Evolutionary conservation across 495 filamentous ascomycete genomes (phyloP).

Genomic region (Penicillium argentinense): DNA sequence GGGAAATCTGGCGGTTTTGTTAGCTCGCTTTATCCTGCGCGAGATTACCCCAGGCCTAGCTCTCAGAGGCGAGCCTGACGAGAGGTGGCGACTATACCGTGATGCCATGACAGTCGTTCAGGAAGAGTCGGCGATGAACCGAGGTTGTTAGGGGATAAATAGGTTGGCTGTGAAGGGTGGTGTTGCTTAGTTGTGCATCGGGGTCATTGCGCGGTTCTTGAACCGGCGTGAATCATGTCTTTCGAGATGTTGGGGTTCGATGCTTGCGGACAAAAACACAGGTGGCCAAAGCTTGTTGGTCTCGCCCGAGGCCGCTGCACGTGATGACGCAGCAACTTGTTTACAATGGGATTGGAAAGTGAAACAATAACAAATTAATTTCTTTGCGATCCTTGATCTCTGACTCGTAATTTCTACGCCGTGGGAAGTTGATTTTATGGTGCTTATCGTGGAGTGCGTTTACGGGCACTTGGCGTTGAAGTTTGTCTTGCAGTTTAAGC

Average conservation of each 20-base stretch:
- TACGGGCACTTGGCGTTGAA: too few relatives aligned
- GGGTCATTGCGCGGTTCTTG: conserved; percentile 11
- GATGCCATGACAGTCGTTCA: conserved; percentile 24
- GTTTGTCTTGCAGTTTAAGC: too few relatives aligned
- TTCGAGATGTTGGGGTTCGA: conserved; percentile 11
- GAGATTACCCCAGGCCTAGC: too few relatives aligned
- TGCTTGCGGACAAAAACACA: conserved; percentile 29
- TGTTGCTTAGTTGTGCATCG: background rate
- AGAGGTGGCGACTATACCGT: conserved; percentile 25
- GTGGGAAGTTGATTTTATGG: background rate
- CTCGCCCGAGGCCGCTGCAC: conserved; percentile 14
- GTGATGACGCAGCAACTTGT: conserved; percentile 15
- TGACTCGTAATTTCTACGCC: background rate
- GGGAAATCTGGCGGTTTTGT: conserved; percentile 49
- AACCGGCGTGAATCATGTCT: background rate
- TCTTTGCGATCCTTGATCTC: background rate
- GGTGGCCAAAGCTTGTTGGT: conserved; percentile 27
- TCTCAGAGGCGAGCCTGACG: background rate
- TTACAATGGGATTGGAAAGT: background rate
- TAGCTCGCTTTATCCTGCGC: too few relatives aligned
- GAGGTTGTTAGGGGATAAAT: background rate
- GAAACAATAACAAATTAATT: conserved; percentile 1
- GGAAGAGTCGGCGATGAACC: conserved; percentile 4
- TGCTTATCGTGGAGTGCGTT: too few relatives aligned
- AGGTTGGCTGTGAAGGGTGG: conserved; percentile 6